Base-by-base conservation (phyloP, 75 land plant species). In the Sequoiadendron giganteum region DNA sequence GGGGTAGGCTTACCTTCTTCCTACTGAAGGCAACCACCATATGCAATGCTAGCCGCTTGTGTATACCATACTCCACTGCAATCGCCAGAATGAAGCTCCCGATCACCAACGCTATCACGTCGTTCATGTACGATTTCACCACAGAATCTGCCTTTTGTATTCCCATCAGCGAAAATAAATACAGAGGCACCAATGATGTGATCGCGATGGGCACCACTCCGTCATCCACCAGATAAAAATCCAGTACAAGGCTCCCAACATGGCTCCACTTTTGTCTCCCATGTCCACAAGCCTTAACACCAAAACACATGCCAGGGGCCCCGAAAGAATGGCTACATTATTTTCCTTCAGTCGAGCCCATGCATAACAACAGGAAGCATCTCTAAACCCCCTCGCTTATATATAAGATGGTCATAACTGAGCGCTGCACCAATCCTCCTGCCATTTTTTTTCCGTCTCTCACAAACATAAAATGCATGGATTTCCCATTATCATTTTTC, bases 31-130 rank as follows among this genome's bases (percentile, higher is more conserved):
- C 55, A 42, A 91, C 4, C 2, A 96, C 92, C 45, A 94, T 93
- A 94, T 94, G 92, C 52, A 97, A 88, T 25, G 99, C 97, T 25
- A 97, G 79, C 3, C 99, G 91, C 86, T 92, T 84, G 85, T 97
- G 99, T 34, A 96, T 88, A 85, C 92, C 90, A 88, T 92, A 96
- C 91, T 95, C 95, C 48, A 97, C 93, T 3, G 97, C 99, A 32
- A 94, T 89, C 2, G 95, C 99, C 25, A 97, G 95, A 19, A 95
- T 95, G 91, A 97, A 96, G 91, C 95, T 93, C 28, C 99, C 99
- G 48, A 97, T 89, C 42, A 97, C 93, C 49, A 97, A 94, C 56
- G 93, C 73, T 75, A 97, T 94, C 52, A 94, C 92, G 78, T 96
- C 97, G 75, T 94, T 93, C 95, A 94, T 95, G 88, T 96, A 97